Evolutionary conservation across 495 filamentous ascomycete genomes (phyloP), one percentile per base, ranked within the genome.

Genomic region (Extremus antarcticus): DNA sequence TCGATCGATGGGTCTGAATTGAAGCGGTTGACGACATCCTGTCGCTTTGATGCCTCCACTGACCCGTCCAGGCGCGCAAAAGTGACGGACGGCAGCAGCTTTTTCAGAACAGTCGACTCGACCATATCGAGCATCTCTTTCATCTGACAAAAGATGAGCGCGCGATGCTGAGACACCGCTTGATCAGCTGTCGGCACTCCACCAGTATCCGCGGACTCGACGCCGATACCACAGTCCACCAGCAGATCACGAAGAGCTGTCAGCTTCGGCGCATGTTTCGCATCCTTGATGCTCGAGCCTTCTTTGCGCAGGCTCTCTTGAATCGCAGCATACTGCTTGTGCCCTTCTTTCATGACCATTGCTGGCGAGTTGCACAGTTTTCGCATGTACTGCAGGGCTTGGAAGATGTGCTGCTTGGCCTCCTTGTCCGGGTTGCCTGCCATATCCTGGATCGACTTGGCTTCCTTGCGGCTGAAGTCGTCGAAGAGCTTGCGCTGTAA

Each of bases 91-190:
- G 94, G 91, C 9, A 98, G 79, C 61, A 94, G 75, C 57, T 83
- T 82, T 61, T 85, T 85, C 16, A 98, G 72, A 4, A 98, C 92
- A 47, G 89, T 86, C 57, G 85, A 86, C 64, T 96, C 90, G 11
- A 98, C 94, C 75, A 97, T 95, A 66, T 97, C 94, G 19, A 97
- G 75, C 94, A 97, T 98, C 68, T 97, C 94, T 67, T 96, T 96
- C 86, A 97, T 94, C 66, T 98, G 92, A 63, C 91, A 98, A 76
- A 98, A 98, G 61, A 98, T 86, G 50, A 98, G 79, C 1, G 94
- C 94, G 41, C 92, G 87, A 61, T 98, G 92, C 3, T 89, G 92
- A 59, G 87, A 91, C 67, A 97, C 91, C 46, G 87, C 90, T 66
- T 76, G 85, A 15, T 83, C 78, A 50, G 84, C 87, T 1, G 82